Evolutionary conservation across 1,284 basidiomycete genomes (phyloP).

Genomic region (Spongiforma sp.): DNA sequence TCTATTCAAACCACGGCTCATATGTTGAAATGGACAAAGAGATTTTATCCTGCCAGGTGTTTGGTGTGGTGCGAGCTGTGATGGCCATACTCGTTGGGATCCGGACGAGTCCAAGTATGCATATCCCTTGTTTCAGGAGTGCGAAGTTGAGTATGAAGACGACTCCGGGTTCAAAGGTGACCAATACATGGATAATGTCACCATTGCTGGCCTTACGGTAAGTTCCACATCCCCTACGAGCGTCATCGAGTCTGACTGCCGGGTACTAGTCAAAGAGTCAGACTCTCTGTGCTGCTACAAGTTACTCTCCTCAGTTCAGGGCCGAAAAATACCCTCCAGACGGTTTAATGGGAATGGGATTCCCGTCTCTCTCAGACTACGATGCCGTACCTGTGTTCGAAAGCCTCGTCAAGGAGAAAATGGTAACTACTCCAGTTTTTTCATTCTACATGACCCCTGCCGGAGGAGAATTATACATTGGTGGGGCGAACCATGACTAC

Average conservation of each 20-base stretch:
- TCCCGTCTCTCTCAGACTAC: background rate
- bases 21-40: too few species aligned
- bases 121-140: background rate
- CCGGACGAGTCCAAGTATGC: background rate
- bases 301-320: background rate
- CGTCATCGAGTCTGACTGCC: background rate
- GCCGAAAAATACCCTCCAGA: background rate
- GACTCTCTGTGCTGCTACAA: background rate
- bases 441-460: background rate
- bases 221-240: background rate
- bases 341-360: background rate
- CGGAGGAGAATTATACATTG: background rate
- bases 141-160: background rate
- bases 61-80: background rate
- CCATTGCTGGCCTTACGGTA: background rate
- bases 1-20: too few species aligned
- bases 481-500: background rate
- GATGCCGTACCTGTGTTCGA: background rate
- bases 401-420: background rate
- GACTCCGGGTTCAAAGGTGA: background rate
- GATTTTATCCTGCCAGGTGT: too few species aligned
- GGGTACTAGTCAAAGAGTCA: background rate
- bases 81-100: background rate
- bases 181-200: background rate
- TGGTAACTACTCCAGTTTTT: background rate